Evolutionary conservation across 2,329 filamentous ascomycete genomes (phyloP).

Genomic region (Sarocladium oryzae): DNA sequence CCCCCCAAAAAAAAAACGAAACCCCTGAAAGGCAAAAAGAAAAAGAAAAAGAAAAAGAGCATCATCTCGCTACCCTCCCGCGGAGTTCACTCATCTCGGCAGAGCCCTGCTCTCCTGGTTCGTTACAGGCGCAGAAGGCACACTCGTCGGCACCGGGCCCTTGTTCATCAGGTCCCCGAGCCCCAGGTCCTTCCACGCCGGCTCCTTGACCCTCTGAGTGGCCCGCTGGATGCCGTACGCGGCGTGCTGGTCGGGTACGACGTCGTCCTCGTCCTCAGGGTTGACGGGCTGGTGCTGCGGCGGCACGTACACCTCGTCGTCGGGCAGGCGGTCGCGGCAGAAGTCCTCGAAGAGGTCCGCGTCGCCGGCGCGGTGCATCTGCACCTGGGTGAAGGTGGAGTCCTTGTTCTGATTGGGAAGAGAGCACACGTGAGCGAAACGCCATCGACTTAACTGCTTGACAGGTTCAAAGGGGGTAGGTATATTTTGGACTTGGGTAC

Average conservation of each 20-base stretch:
- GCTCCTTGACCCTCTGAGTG: conserved; percentile 63
- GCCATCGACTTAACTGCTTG: too few species aligned
- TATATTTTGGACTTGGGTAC: too few species aligned
- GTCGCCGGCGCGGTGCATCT: conserved; percentile 65
- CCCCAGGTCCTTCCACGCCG: conserved; percentile 73
- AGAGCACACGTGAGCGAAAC: not conserved
- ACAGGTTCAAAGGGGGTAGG: too few species aligned
- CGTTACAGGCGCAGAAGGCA: conserved; percentile 14
- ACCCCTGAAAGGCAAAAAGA: too few species aligned
- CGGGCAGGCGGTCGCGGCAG: conserved; percentile 62
- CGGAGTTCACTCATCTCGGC: conserved; percentile 16
- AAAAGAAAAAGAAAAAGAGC: conserved; percentile 2
- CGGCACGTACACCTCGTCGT: conserved; percentile 77
- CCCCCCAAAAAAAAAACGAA: too few species aligned
- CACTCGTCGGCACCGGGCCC: conserved; percentile 36
- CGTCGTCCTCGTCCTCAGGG: conserved; percentile 82
- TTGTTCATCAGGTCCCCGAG: conserved; percentile 63
- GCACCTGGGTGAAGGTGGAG: conserved; percentile 66
- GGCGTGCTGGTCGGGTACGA: conserved; percentile 81
- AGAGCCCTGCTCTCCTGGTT: conserved; percentile 14
- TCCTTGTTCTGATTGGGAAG: conserved; percentile 56
- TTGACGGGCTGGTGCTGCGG: conserved; percentile 75
- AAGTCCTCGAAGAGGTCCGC: conserved; percentile 76
- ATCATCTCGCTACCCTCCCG: not conserved
- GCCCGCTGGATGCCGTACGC: conserved; percentile 81